These are phyloP conservation scores for Neofusicoccum ribis DNA, from an alignment of 2,329 filamentous ascomycete species.

Conservation along the genomic window DNA sequence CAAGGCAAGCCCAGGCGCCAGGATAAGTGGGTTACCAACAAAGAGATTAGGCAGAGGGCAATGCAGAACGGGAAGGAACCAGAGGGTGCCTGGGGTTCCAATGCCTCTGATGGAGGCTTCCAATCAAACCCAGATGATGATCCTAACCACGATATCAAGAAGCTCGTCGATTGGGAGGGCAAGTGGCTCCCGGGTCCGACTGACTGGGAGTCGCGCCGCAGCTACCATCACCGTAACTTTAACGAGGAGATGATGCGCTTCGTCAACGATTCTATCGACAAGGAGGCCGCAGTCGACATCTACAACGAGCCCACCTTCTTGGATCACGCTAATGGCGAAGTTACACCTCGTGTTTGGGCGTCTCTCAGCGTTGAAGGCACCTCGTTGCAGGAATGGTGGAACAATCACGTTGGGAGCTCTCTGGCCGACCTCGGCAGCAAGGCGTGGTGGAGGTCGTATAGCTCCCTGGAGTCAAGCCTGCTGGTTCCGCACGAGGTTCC, in stretches of 20 bases:
- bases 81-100: background rate
- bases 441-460: constrained; percentile 35
- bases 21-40: constrained; percentile 11
- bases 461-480: constrained; percentile 7
- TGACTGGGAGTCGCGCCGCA: constrained; percentile 46
- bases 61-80: background rate
- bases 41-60: constrained; percentile 13
- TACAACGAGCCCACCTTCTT: background rate
- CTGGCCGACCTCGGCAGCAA: constrained; percentile 25
- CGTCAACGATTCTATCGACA: constrained; percentile 26
- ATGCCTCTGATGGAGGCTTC: background rate
- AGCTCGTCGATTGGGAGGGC: constrained; percentile 48
- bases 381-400: constrained; percentile 21
- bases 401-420: background rate
- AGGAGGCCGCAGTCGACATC: constrained; percentile 4
- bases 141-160: constrained; percentile 31
- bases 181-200: constrained; percentile 48
- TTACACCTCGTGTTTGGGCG: constrained; percentile 9
- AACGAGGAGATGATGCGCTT: constrained; percentile 35
- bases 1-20: background rate
- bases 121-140: constrained; percentile 4
- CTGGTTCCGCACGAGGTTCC: constrained; percentile 23
- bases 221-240: constrained; percentile 33
- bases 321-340: background rate
- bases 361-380: constrained; percentile 2